phyloP scores from a whole-genome alignment of 805 yeast genomes.

The Yarrowia osloensis region DNA sequence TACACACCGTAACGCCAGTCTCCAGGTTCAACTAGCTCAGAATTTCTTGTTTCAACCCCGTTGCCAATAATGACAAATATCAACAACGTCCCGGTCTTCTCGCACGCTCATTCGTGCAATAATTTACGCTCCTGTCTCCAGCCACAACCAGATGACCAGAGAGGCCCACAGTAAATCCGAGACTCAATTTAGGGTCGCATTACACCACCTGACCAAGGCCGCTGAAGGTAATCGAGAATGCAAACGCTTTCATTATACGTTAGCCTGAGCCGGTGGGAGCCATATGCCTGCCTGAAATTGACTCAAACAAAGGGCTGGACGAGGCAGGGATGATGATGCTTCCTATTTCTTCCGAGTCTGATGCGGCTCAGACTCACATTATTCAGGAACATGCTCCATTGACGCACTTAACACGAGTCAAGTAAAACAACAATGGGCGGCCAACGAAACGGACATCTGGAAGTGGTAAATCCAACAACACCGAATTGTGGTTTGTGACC shows the following conservation, averaged over 20 bases:
- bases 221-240: background rate
- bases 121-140: background rate
- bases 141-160: background rate
- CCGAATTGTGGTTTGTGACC: no score
- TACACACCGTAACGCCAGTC: no score
- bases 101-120: background rate
- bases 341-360: background rate
- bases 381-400: background rate
- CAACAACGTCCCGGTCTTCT: no score
- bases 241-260: background rate
- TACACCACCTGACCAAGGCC: background rate
- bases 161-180: background rate
- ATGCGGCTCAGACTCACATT: background rate
- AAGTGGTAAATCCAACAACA: no score
- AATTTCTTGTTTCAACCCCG: no score
- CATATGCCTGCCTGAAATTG: background rate
- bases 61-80: no score
- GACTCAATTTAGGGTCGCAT: background rate
- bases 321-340: background rate
- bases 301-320: background rate
- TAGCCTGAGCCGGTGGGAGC: background rate
- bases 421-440: no score
- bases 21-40: no score
- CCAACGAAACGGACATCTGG: no score
- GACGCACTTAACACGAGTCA: no score